A percentile compares a stretch with the other conserved stretches of the same genome.
Evolutionary conservation across 441 rosid species (phyloP).

Genomic region (Syzygium syzygioides): DNA sequence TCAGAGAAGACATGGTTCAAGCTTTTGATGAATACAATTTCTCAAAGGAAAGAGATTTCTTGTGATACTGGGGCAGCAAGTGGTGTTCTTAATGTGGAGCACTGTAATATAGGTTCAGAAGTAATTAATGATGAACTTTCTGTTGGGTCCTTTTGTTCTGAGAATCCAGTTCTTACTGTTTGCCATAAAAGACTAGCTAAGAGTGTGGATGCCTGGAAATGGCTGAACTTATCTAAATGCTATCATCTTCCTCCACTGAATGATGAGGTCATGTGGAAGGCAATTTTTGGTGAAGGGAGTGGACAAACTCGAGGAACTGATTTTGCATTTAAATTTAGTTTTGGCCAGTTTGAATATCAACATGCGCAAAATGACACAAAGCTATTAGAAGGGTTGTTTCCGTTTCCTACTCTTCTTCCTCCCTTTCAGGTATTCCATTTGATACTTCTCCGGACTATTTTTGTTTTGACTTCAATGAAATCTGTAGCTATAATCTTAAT

Average conservation of each 20-base stretch:
- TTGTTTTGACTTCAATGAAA: slow-evolving; percentile 4
- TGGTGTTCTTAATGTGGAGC: slow-evolving; percentile 14
- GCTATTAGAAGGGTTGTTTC: slow-evolving; percentile 66
- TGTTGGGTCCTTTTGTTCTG: slow-evolving; percentile 53
- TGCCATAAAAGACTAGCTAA: slow-evolving; percentile 46
- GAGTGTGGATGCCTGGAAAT: slow-evolving; percentile 39
- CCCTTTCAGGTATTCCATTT: slow-evolving; percentile 49
- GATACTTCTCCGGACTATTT: slow-evolving; percentile 9
- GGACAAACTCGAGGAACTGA: neutral
- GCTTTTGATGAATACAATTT: slow-evolving; percentile 39
- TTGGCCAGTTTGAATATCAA: slow-evolving; percentile 48
- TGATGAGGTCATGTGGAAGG: slow-evolving; percentile 59
- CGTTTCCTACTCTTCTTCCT: slow-evolving; percentile 92
- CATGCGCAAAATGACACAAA: slow-evolving; percentile 47
- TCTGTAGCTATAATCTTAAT: slow-evolving; percentile 9
- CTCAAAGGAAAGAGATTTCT: slow-evolving; percentile 29
- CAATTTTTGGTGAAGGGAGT: slow-evolving; percentile 44
- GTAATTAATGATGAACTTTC: slow-evolving; percentile 19
- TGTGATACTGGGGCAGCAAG: slow-evolving; percentile 23
- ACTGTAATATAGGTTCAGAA: slow-evolving; percentile 11
- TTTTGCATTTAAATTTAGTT: slow-evolving; percentile 46
- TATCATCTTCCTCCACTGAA: slow-evolving; percentile 69
- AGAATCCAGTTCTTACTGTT: slow-evolving; percentile 67
- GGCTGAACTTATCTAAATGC: slow-evolving; percentile 51
- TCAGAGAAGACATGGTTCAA: slow-evolving; percentile 48